Base-by-base conservation (phyloP, 805 yeast genomes). In the Candida manassasensis region DNA sequence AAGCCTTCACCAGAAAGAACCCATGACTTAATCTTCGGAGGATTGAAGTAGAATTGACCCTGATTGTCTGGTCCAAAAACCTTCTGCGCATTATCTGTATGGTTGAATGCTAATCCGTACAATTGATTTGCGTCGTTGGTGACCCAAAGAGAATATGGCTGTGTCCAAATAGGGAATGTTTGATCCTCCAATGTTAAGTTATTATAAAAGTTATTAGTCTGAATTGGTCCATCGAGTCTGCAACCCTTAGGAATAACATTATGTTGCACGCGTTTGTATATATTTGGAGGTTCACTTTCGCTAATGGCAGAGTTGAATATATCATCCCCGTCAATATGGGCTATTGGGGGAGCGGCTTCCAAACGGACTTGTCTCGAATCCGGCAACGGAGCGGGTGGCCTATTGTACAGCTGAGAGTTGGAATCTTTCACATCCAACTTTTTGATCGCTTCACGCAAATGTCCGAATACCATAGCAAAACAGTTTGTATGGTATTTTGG, bases 161-260 rank as follows among this genome's bases (percentile, higher is more conserved):
- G 87, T 0, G 90, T 77, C 88, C 89, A 85, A 0, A 79, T 72
- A 0, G 90, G 85, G 38, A 74, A 65, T 2, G 77, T 73, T 50
- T 82, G 90, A 37, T 70, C 69, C 1, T 71, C 87, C 22, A 85
- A 67, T 8, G 84, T 56, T 55, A 85, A 58, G 57, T 85, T 85
- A 24, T 83, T 81, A 53, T 79, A 85, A 50, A 84, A 85, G 50
- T 84, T 84, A 55, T 85, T 85, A 6, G 95, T 84, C 41, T 80
- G 80, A 19, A 81, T 67, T 1, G 87, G 81, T 5, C 39, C 46
- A 34, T 50, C 56, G n/a, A 19, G 21, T 9, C 12, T 21, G 8
- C 33, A 21, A 1, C 67, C 70, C 19, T 46, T 49, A 3, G 71
- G 71, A 4, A 49, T 51, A 35, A 49, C 74, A 35, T 16, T 42